Evolutionary conservation across 2,329 filamentous ascomycete genomes (phyloP).

Genomic region (Aurifilum marmelostoma): DNA sequence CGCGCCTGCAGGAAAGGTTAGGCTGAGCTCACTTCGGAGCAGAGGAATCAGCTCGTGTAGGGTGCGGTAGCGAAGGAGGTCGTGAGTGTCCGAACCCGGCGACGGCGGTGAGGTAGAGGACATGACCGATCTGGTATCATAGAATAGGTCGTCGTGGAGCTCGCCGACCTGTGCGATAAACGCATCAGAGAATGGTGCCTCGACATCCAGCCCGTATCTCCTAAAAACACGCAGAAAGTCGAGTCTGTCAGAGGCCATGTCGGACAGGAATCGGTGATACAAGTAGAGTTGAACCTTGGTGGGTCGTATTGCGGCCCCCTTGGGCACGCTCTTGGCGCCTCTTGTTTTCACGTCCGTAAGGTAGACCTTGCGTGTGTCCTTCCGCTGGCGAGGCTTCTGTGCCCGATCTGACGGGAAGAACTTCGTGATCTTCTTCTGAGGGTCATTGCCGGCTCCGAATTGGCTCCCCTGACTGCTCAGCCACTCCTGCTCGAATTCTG

Average conservation of each 20-base stretch:
- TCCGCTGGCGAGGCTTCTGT: slow-evolving; percentile 7
- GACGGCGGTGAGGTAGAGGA: slow-evolving; percentile 39
- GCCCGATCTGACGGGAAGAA: slow-evolving; percentile 41
- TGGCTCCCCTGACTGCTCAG: slow-evolving; percentile 43
- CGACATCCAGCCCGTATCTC: slow-evolving; percentile 70
- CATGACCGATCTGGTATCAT: slow-evolving; percentile 46
- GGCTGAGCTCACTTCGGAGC: slow-evolving; percentile 49
- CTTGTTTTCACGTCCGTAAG: slow-evolving; percentile 90
- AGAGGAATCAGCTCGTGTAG: slow-evolving; percentile 52
- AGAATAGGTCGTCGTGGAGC: slow-evolving; percentile 68
- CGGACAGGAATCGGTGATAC: slow-evolving; percentile 82
- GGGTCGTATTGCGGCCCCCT: slow-evolving; percentile 68
- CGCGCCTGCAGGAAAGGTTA: slow-evolving; percentile 57
- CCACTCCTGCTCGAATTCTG: slow-evolving; percentile 66
- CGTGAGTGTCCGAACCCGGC: slow-evolving; percentile 31
- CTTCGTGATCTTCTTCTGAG: slow-evolving; percentile 45
- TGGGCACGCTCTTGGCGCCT: slow-evolving; percentile 64
- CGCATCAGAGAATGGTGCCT: slow-evolving; percentile 71
- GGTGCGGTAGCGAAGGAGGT: slow-evolving; percentile 51
- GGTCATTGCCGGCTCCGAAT: slow-evolving; percentile 30
- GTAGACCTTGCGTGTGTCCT: slow-evolving; percentile 55
- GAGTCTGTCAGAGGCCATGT: slow-evolving; percentile 71
- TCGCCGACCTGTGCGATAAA: slow-evolving; percentile 77
- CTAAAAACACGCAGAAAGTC: slow-evolving; percentile 70
- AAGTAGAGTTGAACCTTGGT: slow-evolving; percentile 87